These are phyloP conservation scores for Leishmania tarentolae DNA, from an alignment of 208 protist species.

Conservation along the genomic window DNA sequence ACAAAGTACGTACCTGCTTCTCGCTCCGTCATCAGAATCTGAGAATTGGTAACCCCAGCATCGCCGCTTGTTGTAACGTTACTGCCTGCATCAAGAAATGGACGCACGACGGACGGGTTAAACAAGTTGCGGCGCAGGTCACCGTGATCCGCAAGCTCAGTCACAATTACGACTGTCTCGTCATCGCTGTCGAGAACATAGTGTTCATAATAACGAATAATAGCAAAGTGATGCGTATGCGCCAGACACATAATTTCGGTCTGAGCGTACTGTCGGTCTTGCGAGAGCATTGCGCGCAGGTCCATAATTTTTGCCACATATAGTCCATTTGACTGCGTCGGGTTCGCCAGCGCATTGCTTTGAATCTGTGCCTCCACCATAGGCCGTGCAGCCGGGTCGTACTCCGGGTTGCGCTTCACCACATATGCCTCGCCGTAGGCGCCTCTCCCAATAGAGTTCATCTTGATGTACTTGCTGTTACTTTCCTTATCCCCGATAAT, in stretches of 20 bases:
- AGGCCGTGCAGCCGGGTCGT: slow-evolving; percentile 33
- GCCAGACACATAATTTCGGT: slow-evolving; percentile 92
- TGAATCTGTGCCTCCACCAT: slow-evolving; percentile 34
- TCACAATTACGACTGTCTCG: slow-evolving; percentile 85
- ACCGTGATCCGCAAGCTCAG: slow-evolving; percentile 88
- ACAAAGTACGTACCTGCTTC: slow-evolving; percentile 84
- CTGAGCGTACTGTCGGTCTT: slow-evolving; percentile 72
- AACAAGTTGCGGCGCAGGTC: slow-evolving; percentile 83
- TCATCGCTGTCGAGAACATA: slow-evolving; percentile 77
- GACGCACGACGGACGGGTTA: slow-evolving; percentile 3
- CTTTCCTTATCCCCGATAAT: slow-evolving; percentile 30
- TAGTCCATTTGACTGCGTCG: slow-evolving; percentile 36
- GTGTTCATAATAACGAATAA: slow-evolving; percentile 85
- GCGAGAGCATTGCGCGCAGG: slow-evolving; percentile 61
- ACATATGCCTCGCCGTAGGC: slow-evolving; percentile 91
- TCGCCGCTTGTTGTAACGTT: background rate
- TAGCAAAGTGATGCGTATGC: slow-evolving; percentile 78
- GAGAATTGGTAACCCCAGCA: background rate
- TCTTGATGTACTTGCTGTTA: slow-evolving; percentile 63
- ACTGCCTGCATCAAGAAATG: slow-evolving; percentile 7
- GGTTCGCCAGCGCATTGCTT: slow-evolving; percentile 32
- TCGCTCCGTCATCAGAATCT: slow-evolving; percentile 57
- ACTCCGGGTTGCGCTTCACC: slow-evolving; percentile 64
- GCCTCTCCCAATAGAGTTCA: slow-evolving; percentile 84
- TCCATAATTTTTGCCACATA: slow-evolving; percentile 91